Base-by-base conservation (phyloP, 2,329 filamentous ascomycete species). In the Verruconis gallopava region DNA sequence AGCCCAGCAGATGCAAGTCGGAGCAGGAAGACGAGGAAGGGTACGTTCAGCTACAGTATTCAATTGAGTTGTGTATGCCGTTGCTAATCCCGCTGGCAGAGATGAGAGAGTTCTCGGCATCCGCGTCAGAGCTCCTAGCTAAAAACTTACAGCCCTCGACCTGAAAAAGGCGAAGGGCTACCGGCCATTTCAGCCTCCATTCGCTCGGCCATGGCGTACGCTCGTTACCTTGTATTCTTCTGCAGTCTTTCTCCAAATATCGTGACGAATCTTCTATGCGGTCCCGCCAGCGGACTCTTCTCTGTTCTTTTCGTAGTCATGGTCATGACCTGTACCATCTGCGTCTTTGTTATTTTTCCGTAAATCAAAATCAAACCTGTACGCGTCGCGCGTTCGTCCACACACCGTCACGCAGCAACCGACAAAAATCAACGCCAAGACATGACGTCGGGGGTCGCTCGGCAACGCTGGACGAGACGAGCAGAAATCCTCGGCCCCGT, bases 1-100 rank as follows among this genome's bases (percentile, higher is more conserved):
- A 21, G 22, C 30, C 14, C 40, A 42, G 15, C 38, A 43, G 14
- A 38, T 38, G 38, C 43, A 45, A 22, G 43, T 38, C n/a, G 43
- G 43, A 18, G 38, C 30, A 14, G 38, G 30, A 19, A 35, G 43
- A 21, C 15, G 43, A 25, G 43, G 43, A 37, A 15, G 43, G n/a
- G 43, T 45, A 21, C 42, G 43, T 45, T 30, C n/a, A 9, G 25
- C n/a, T 30, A n/a, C 25, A 30, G 9, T 30, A 30, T 9, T 9
- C n/a, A 30, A 9, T n/a, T 30, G 25, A 30, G n/a, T 9, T 9
- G 6, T n/a, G n/a, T n/a, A 30, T 30, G 25, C 25, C n/a, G n/a
- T 30, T 9, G n/a, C 25, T 9, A 30, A 30, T 30, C 25, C 25
- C 6, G n/a, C 9, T n/a, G n/a, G n/a, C 25, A n/a, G n/a, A 9